Base-by-base conservation (phyloP, 2,329 filamentous ascomycete genomes). In the Colletotrichum sp. region DNA sequence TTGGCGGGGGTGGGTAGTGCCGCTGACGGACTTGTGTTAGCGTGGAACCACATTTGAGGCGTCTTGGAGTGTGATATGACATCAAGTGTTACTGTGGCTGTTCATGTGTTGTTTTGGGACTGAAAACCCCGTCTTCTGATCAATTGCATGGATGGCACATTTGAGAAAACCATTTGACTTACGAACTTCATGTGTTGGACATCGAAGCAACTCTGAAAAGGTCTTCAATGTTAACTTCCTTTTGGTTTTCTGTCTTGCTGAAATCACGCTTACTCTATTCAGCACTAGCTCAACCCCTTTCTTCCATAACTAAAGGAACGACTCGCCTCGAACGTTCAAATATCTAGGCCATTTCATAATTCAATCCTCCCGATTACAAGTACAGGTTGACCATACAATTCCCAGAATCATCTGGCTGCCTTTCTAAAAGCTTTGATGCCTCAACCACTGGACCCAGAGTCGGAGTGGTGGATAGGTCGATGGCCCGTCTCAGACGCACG, bases 1-100 rank as follows among this genome's bases (percentile, higher is more conserved):
- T 0, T n/a, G 18, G 9, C 1, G 39, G 39, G 39, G 5, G 0
- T 1, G 39, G 39, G 39, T 44, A 4, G 5, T 44, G 39, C 39
- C 39, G 39, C 39, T 44, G 39, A 44, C 39, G 39, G 39, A 12
- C 39, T 44, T 44, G 39, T 44, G 39, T 0, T 44, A 44, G 39
- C 9, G 39, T 44, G 39, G 9, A n/a, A 3, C 5, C 18, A 3
- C 9, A 10, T 10, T n/a, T 1, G 1, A 39, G 15, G 0, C 1
- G 39, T 44, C 39, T 44, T 44, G 39, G 39, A 44, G 39, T 44
- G 39, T 44, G 9, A 44, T 12, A 44, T 44, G 39, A 44, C 18
- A 44, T 44, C 39, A 44, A 9, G 39, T 44, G 39, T n/a, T 0
- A 44, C 39, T 12, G 18, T 44, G 39, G 9, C 39, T 44, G 39